Conservation (phyloP, 768 basidiomycete species). For the Cyathus striatus region DNA sequence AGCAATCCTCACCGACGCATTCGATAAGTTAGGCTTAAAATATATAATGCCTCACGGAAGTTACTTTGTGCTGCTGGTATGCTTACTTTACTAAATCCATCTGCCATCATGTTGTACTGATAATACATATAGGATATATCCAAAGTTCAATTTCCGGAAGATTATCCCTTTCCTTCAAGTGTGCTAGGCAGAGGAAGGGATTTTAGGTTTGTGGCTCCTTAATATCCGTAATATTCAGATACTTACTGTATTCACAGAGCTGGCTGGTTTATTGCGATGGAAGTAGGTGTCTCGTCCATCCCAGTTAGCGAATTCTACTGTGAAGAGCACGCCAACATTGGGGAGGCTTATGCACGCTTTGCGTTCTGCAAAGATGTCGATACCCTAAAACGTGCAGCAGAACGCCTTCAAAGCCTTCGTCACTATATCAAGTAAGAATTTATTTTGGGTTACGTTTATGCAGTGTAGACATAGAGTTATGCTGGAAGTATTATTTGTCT, state of each 20-base stretch:
- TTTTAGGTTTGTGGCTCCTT: constrained; percentile 52
- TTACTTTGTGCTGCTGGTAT: constrained; percentile 85
- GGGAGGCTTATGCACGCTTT: constrained; percentile 84
- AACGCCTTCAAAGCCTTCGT: constrained; percentile 70
- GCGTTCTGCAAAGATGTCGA: constrained; percentile 95
- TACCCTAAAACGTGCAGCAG: constrained; percentile 76
- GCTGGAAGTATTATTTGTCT: too few species aligned
- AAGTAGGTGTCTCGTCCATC: constrained; percentile 88
- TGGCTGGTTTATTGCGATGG: constrained; percentile 93
- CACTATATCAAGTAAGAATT: constrained; percentile 43
- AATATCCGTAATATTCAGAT: too few species aligned
- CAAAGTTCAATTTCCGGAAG: constrained; percentile 70
- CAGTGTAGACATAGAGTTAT: neutral
- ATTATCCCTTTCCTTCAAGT: constrained; percentile 76
- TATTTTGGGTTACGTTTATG: neutral
- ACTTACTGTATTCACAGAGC: constrained; percentile 51
- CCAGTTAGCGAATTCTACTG: constrained; percentile 98
- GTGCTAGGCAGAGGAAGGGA: constrained; percentile 80
- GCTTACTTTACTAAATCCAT: constrained; percentile 15
- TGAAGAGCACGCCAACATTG: constrained; percentile 77
- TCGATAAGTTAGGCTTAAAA: constrained; percentile 77
- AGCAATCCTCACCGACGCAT: constrained; percentile 65
- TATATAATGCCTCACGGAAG: constrained; percentile 88
- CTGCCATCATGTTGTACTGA: too few species aligned
- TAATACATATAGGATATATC: constrained; percentile 87